phyloP scores from a whole-genome alignment of 768 basidiomycete genomes.

The Amanita rubescens region DNA sequence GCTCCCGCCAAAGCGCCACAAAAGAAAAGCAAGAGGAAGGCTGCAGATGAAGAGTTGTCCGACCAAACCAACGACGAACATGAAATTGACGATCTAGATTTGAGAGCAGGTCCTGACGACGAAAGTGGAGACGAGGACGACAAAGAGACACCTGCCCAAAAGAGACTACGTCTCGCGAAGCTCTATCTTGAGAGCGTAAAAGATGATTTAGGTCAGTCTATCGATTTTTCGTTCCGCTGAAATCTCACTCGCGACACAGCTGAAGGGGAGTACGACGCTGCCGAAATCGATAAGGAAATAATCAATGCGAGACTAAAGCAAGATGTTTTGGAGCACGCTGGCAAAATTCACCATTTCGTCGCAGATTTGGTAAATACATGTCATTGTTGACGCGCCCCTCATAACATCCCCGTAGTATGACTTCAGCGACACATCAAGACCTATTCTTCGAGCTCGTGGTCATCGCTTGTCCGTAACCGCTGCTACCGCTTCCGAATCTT shows the following conservation, averaged over 20 bases:
- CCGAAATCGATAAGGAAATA: constrained; percentile 89
- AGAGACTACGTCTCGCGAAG: constrained; percentile 84
- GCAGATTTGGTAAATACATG: constrained; percentile 53
- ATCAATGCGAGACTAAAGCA: constrained; percentile 86
- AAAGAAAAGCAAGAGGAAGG: constrained; percentile 17
- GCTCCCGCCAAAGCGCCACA: constrained; percentile 12
- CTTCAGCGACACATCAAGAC: constrained; percentile 32
- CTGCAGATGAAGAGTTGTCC: constrained; percentile 60
- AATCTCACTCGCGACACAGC: constrained; percentile 27
- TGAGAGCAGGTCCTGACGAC: constrained; percentile 37
- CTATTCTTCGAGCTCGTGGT: constrained; percentile 54
- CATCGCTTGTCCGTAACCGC: constrained; percentile 79
- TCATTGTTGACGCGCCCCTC: neutral
- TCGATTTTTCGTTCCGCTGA: neutral
- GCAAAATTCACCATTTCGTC: constrained; percentile 78
- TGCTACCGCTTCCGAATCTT: constrained; percentile 69
- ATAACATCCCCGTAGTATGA: constrained; percentile 39
- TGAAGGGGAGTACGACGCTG: constrained; percentile 91
- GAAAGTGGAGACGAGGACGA: constrained; percentile 82
- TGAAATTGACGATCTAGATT: constrained; percentile 68
- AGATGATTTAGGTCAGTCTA: constrained; percentile 53
- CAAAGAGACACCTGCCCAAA: constrained; percentile 88
- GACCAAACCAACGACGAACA: constrained; percentile 51
- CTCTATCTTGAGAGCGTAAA: constrained; percentile 84
- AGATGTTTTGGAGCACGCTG: constrained; percentile 86